phyloP scores from a whole-genome alignment of 1,284 basidiomycete species.

The Irpex sp. region DNA sequence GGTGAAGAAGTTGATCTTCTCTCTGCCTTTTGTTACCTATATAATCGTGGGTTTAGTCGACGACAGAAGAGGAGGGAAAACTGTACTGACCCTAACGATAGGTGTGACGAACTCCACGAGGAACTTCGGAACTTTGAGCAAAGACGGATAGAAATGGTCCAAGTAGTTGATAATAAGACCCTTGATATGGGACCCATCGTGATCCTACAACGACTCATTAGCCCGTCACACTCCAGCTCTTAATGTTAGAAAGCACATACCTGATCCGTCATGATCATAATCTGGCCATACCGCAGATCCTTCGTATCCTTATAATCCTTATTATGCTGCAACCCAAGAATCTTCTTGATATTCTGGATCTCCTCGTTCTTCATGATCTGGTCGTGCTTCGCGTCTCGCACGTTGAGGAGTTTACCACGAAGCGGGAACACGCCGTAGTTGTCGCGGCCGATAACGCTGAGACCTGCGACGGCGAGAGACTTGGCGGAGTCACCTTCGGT shows the following conservation, averaged over 20 bases:
- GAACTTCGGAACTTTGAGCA: constrained; percentile 90
- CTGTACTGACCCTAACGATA: constrained; percentile 82
- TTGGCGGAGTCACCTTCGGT: constrained; percentile 99
- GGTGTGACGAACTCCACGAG: constrained; percentile 99
- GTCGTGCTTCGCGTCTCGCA: constrained; percentile 94
- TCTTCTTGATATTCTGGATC: constrained; percentile 97
- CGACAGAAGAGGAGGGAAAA: not conserved
- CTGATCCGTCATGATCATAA: constrained; percentile 99
- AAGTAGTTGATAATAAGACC: constrained; percentile 98
- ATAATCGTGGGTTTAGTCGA: not conserved
- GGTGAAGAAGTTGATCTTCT: constrained; percentile 91
- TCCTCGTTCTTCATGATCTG: constrained; percentile 99
- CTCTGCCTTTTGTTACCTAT: constrained; percentile 80
- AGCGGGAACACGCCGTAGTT: constrained; percentile 98
- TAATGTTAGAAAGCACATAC: constrained; percentile 34
- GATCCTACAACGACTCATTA: constrained; percentile 63
- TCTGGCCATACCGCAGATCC: constrained; percentile 86
- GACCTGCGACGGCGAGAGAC: constrained; percentile 90
- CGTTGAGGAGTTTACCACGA: constrained; percentile 96
- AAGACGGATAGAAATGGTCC: constrained; percentile 95
- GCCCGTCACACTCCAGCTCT: constrained; percentile 1
- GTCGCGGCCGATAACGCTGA: constrained; percentile 94
- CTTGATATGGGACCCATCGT: constrained; percentile 99
- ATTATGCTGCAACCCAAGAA: constrained; percentile 93
- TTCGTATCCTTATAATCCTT: constrained; percentile 78